Conservation (phyloP, 371 early-diverging fungal genomes). For the Modicella reniformis region DNA sequence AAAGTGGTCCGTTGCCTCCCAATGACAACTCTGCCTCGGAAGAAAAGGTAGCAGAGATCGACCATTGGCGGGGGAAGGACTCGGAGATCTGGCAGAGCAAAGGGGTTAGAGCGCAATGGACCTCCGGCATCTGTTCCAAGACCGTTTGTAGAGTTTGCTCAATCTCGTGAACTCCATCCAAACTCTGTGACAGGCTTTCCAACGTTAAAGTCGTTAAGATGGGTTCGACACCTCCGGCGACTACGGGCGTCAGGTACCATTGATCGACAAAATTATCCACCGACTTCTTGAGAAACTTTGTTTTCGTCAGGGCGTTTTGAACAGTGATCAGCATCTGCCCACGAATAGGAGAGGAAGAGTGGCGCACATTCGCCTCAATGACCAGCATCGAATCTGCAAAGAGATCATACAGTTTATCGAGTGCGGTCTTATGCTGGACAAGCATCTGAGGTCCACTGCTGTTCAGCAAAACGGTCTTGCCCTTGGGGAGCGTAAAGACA, state of each 20-base stretch:
- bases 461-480: conserved; percentile 37
- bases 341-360: conserved; percentile 32
- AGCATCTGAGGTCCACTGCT: conserved; percentile 47
- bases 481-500: conserved; percentile 31
- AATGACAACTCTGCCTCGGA: conserved; percentile 22
- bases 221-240: conserved; percentile 39
- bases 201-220: conserved; percentile 31
- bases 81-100: conserved; percentile 51
- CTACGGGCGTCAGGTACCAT: conserved; percentile 46
- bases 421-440: conserved; percentile 58
- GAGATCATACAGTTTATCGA: conserved; percentile 61
- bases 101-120: conserved; percentile 26
- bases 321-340: conserved; percentile 36
- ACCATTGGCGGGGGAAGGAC: conserved; percentile 42
- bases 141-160: conserved; percentile 24
- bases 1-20: conserved; percentile 27
- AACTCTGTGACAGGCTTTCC: conserved; percentile 33
- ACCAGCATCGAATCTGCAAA: conserved; percentile 51
- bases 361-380: conserved; percentile 47
- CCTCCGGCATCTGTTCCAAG: conserved; percentile 49
- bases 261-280: conserved; percentile 40
- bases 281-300: conserved; percentile 37
- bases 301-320: conserved; percentile 24
- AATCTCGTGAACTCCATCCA: conserved; percentile 41
- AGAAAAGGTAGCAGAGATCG: neutral